Evolutionary conservation across 2,329 filamentous ascomycete genomes (phyloP), one percentile per base, ranked within the genome.

Genomic region (Aureobasidium lini): DNA sequence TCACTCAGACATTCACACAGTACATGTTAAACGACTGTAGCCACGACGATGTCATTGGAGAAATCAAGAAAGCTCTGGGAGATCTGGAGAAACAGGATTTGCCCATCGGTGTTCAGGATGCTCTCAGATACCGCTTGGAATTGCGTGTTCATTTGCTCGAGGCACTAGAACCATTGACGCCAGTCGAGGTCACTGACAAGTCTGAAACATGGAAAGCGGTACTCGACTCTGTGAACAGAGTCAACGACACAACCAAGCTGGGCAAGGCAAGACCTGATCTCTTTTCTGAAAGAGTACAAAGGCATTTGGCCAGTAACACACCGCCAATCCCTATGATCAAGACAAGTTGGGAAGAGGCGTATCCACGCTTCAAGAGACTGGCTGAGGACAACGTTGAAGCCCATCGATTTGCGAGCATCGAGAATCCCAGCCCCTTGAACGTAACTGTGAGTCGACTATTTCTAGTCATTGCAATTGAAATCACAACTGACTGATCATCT

Each of bases 231-330:
- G 18, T 62, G 6, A 4, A 28, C 2, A 43, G 16, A 10, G 44
- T 64, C 18, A 50, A 62, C n/a, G 13, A 32, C 1, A 57, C 61
- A 1, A 31, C 28, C n/a, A 46, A 39, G 18, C 37, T 93, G 2
- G 88, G 84, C 0, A 84, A 79, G 53, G 72, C 83, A 0, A 84
- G 95, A 0, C 81, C 85, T 0, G 85, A 86, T n/a, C 85, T 92
- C 0, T 97, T 96, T 71, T 96, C 90, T 66, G 84, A 84, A 28
- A 95, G 96, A 69, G 81, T 97, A 39, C 94, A 99, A 70, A 83
- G 92, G n/a, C 88, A 88, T 63, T 79, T 99, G 34, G 92, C 94
- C 0, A 96, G 91, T 65, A 96, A 91, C 0, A 92, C 96, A 67
- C 94, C 94, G 4, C 94, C 94, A 7, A 83, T 93, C 8, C 92